Base-by-base conservation (phyloP, 2,329 filamentous ascomycete species). In the Samsoniella hepiali region DNA sequence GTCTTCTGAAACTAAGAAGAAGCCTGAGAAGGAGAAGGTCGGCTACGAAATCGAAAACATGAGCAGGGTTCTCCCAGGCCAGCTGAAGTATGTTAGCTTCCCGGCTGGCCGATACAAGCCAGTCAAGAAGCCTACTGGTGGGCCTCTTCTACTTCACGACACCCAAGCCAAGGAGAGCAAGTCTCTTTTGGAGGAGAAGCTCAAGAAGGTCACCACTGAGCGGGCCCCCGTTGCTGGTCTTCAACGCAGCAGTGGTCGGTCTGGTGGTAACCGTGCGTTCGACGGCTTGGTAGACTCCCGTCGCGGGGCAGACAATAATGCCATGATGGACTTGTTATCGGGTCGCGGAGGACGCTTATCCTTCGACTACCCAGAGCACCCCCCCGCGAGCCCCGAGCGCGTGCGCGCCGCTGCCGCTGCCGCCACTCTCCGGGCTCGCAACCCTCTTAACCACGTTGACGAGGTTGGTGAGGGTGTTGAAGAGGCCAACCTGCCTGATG, bases 41-140 rank as follows among this genome's bases (percentile, higher is more conserved):
- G 95, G 95, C 69, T 97, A 95, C 74, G 93, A 97, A 67, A 85
- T 99, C 66, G 91, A 95, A 73, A 99, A 99, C 81, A 96, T 99
- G 92, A 96, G 91, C 62, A 87, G 95, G 70, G 93, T 99, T 42
- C 85, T 99, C 55, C 95, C 93, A 1, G 86, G 87, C 54, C 95
- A 99, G 79, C 85, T 98, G 72, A 97, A 96, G 81, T 97, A 94
- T 76, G 91, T 99, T 72, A 96, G 88, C 76, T 97, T 99, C 82
- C 87, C 91, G 56, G 86, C 91, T 67, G 91, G 91, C 53, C 88
- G 96, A 69, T 99, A 97, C 78, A 91, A 91, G 82, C 94, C 95
- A 42, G 93, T 98, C 65, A 87, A 87, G 77, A 84, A 96, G 90
- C 91, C 94, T 66, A 98, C 94, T 49, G 94, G 95, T 68, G 95